Conservation (phyloP, 495 filamentous ascomycete genomes). For the Daldinia caldariorum region DNA sequence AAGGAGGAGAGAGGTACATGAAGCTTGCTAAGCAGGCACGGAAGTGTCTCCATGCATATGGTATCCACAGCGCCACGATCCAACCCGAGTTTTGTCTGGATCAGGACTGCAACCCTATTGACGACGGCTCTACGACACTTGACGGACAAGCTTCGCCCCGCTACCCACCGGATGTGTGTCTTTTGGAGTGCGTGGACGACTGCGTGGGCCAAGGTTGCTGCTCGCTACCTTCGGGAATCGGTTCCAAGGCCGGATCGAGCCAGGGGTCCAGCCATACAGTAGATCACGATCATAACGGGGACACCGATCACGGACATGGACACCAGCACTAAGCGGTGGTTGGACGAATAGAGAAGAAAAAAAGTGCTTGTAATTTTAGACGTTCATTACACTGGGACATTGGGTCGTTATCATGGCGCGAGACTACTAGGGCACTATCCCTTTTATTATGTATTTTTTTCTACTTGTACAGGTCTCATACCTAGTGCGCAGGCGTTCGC, state of each 20-base stretch:
- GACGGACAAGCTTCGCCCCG: conserved; percentile 55
- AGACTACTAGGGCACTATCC: background rate
- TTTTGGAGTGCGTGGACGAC: conserved; percentile 87
- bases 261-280: conserved; percentile 42
- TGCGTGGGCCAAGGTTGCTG: conserved; percentile 83
- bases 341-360: background rate
- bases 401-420: conserved; percentile 7
- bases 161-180: conserved; percentile 68
- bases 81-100: conserved; percentile 91
- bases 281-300: conserved; percentile 25
- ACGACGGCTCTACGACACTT: conserved; percentile 48
- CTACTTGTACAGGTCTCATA: conserved; percentile 20
- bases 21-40: conserved; percentile 79
- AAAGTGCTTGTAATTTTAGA: conserved; percentile 5
- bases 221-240: conserved; percentile 33
- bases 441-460: conserved; percentile 16
- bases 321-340: conserved; percentile 15
- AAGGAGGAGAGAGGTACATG: conserved; percentile 86
- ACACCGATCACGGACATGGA: conserved; percentile 32
- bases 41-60: conserved; percentile 90
- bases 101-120: conserved; percentile 53
- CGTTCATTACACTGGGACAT: conserved; percentile 27
- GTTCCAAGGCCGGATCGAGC: conserved; percentile 44
- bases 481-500: conserved; percentile 30
- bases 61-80: conserved; percentile 97